A percentile compares a stretch with the other conserved stretches of the same genome.
These are phyloP conservation scores for Phytophthora agathidicida DNA, from an alignment of 352 stramenopile genomes.

Conservation along the genomic window DNA sequence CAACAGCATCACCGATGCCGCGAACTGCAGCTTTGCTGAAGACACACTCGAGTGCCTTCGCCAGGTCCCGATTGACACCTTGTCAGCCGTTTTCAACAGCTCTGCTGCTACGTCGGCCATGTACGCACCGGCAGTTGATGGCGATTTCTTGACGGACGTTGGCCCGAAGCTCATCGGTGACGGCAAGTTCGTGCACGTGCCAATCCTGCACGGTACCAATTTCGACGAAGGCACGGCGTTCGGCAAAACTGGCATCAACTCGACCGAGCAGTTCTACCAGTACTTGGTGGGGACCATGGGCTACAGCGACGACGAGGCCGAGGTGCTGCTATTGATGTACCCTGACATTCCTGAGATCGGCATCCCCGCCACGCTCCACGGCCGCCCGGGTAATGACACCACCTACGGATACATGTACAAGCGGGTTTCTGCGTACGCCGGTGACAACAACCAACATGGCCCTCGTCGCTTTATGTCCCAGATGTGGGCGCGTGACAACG, in stretches of 20 bases:
- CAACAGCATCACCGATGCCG: constrained; percentile 23
- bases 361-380: constrained; percentile 24
- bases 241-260: constrained; percentile 25
- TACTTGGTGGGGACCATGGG: constrained; percentile 29
- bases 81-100: constrained; percentile 33
- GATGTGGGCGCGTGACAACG: constrained; percentile 26
- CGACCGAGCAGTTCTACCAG: constrained; percentile 27
- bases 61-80: constrained; percentile 28
- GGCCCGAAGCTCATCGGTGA: constrained; percentile 19
- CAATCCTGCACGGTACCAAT: constrained; percentile 37
- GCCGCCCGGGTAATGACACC: constrained; percentile 24
- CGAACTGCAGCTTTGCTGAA: constrained; percentile 27
- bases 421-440: constrained; percentile 25
- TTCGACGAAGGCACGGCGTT: constrained; percentile 39
- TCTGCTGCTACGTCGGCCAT: constrained; percentile 12
- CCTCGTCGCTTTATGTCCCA: constrained; percentile 35
- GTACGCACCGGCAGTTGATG: constrained; percentile 35
- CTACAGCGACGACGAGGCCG: constrained; percentile 23
- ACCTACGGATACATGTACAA: constrained; percentile 38
- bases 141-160: constrained; percentile 31
- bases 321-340: constrained; percentile 28
- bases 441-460: constrained; percentile 30
- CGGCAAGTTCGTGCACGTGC: constrained; percentile 39
- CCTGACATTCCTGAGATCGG: constrained; percentile 32
- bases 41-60: constrained; percentile 35